Conservation (phyloP, 768 basidiomycete species). For the Obba rivulosa region DNA sequence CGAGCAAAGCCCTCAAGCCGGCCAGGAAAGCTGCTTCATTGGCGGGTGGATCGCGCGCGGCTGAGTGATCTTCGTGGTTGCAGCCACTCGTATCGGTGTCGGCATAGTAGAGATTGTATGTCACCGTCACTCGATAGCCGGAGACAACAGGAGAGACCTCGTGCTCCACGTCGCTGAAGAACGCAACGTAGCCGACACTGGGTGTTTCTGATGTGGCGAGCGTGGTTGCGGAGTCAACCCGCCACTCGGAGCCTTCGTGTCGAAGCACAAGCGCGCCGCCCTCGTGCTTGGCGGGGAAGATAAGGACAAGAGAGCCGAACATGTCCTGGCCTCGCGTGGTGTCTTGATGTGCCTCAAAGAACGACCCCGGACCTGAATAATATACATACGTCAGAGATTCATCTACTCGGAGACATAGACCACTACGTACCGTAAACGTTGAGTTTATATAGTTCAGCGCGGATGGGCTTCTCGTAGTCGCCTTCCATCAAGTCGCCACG, state of each 20-base stretch:
- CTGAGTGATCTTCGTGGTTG: not conserved
- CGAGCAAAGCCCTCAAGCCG: slow-evolving; percentile 24
- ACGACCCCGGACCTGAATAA: slow-evolving; percentile 3
- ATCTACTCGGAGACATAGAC: not conserved
- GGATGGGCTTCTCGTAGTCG: slow-evolving; percentile 14
- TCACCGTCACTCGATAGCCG: slow-evolving; percentile 39
- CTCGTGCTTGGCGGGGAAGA: slow-evolving; percentile 40
- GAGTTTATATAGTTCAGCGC: slow-evolving; percentile 38
- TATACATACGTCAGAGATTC: not conserved
- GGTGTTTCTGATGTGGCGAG: slow-evolving; percentile 7
- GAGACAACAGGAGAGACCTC: slow-evolving; percentile 36
- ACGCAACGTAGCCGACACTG: slow-evolving; percentile 32
- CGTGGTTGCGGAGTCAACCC: slow-evolving; percentile 28
- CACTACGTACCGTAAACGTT: slow-evolving; percentile 40
- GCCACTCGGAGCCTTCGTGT: slow-evolving; percentile 6
- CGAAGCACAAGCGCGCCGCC: slow-evolving; percentile 38
- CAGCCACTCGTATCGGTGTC: not conserved
- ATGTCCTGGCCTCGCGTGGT: slow-evolving; percentile 3
- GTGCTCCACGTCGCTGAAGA: slow-evolving; percentile 41
- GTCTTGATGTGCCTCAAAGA: slow-evolving; percentile 10
- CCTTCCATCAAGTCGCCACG: slow-evolving; percentile 11
- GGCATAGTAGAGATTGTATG: slow-evolving; percentile 33
- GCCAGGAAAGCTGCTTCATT: slow-evolving; percentile 8
- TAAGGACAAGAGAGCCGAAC: slow-evolving; percentile 44
- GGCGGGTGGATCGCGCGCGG: not conserved